Evolutionary conservation across 1,284 basidiomycete genomes (phyloP).

Genomic region (Papiliotrema flavescens): DNA sequence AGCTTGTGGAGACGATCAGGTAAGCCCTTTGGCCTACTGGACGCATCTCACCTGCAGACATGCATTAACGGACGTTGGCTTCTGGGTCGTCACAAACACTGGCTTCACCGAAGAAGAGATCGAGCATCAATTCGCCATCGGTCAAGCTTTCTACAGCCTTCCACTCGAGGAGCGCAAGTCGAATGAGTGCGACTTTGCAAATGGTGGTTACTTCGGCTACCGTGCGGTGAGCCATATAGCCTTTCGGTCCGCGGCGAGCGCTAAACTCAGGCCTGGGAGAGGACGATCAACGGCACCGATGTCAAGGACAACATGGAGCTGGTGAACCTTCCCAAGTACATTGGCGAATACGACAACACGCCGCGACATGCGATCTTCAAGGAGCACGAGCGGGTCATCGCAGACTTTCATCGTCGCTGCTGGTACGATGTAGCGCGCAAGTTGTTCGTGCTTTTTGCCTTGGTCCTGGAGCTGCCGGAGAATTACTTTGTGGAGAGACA

Average conservation of each 20-base stretch:
- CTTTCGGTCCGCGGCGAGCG: neutral
- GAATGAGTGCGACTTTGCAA: constrained; percentile 19
- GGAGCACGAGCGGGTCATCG: constrained; percentile 14
- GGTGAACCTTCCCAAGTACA: constrained; percentile 34
- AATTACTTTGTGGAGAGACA: constrained; percentile 39
- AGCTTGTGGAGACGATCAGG: constrained; percentile 46
- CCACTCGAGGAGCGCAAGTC: constrained; percentile 20
- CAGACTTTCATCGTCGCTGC: constrained; percentile 7
- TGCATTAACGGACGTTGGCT: constrained; percentile 23
- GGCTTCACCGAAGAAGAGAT: constrained; percentile 30
- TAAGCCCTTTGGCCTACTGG: constrained; percentile 4
- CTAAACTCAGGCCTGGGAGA: constrained; percentile 15
- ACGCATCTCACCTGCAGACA: neutral
- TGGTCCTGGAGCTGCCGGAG: constrained; percentile 38
- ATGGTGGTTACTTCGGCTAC: constrained; percentile 33
- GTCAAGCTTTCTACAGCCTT: constrained; percentile 30
- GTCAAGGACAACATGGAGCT: constrained; percentile 34
- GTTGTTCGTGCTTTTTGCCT: constrained; percentile 31
- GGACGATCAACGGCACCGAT: constrained; percentile 28
- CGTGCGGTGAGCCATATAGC: constrained; percentile 15
- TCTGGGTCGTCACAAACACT: constrained; percentile 28
- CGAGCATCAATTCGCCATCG: constrained; percentile 33
- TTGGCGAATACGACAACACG: constrained; percentile 13
- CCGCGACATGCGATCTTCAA: constrained; percentile 30
- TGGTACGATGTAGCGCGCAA: constrained; percentile 21